Evolutionary conservation across 2,329 filamentous ascomycete species (phyloP).

Genomic region (Trichoderma oligosporum): DNA sequence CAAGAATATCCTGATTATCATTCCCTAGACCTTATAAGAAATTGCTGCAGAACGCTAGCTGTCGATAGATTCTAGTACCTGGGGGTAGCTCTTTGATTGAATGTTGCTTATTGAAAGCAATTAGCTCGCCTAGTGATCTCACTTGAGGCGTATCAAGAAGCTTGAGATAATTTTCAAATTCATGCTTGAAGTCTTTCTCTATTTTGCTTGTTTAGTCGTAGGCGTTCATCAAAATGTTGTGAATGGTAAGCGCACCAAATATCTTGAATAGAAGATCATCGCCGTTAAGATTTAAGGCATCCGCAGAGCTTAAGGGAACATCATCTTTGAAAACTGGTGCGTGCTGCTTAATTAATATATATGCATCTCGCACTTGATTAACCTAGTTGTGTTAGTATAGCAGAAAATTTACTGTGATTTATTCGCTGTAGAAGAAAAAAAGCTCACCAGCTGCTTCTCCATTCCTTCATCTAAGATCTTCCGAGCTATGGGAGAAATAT

Average conservation of each 20-base stretch:
- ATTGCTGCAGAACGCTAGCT: neutral
- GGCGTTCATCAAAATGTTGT: no score
- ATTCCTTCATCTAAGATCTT: conserved; percentile 3
- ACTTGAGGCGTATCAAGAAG: neutral
- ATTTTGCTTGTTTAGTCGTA: neutral
- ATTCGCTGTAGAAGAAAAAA: neutral
- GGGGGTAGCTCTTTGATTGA: conserved; percentile 15
- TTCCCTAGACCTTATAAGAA: neutral
- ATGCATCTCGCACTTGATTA: neutral
- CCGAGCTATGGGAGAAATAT: neutral
- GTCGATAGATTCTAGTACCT: neutral
- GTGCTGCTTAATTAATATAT: conserved; percentile 7
- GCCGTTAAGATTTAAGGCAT: neutral
- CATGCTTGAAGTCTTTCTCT: conserved; percentile 1
- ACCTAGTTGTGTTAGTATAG: neutral
- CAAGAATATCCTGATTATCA: neutral
- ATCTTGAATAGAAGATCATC: neutral
- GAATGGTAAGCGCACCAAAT: neutral
- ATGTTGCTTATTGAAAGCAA: conserved; percentile 22
- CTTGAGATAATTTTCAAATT: neutral
- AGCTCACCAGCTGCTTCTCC: conserved; percentile 9
- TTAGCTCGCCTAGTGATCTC: conserved; percentile 3
- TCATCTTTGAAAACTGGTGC: neutral
- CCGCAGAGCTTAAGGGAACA: neutral
- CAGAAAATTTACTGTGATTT: no score